Evolutionary conservation across 768 basidiomycete genomes (phyloP).

Genomic region (Tephrocybe rancida): DNA sequence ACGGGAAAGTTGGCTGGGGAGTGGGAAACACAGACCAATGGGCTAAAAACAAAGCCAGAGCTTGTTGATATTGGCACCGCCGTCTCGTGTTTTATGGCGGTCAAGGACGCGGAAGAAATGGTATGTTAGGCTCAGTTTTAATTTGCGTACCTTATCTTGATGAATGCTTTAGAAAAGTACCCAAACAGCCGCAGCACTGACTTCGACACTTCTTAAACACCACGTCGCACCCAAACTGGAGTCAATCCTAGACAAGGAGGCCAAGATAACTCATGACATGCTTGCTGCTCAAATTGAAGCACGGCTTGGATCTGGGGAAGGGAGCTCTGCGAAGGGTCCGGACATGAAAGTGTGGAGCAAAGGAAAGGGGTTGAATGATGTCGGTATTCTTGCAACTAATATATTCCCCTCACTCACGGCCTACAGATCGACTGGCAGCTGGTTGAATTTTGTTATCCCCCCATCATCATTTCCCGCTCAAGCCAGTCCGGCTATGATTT

Average conservation of each 20-base stretch:
- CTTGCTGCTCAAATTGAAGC: conserved; percentile 86
- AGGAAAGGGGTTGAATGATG: conserved; percentile 72
- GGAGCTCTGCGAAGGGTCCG: conserved; percentile 74
- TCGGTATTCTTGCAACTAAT: conserved; percentile 37
- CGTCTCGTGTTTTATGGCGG: conserved; percentile 77
- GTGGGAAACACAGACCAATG: conserved; percentile 72
- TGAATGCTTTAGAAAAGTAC: conserved; percentile 64
- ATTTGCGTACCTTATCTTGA: neutral
- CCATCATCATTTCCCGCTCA: conserved; percentile 93
- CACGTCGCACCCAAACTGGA: conserved; percentile 90
- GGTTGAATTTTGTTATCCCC: conserved; percentile 92
- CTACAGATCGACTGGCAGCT: conserved; percentile 84
- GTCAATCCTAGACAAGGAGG: conserved; percentile 88
- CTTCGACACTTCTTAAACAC: conserved; percentile 82
- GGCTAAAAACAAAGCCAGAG: conserved; percentile 64
- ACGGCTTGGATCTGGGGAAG: conserved; percentile 84
- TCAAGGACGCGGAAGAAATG: conserved; percentile 91
- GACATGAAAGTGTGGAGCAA: conserved; percentile 94
- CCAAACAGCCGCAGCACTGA: conserved; percentile 74
- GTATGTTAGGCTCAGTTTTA: conserved; percentile 46
- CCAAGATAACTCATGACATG: conserved; percentile 87
- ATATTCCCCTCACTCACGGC: neutral
- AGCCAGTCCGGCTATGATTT: conserved; percentile 86
- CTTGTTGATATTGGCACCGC: conserved; percentile 77
- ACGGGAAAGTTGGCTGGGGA: conserved; percentile 86